Evolutionary conservation across 345 rosid genomes (phyloP).

Genomic region (Psidium guajava): DNA sequence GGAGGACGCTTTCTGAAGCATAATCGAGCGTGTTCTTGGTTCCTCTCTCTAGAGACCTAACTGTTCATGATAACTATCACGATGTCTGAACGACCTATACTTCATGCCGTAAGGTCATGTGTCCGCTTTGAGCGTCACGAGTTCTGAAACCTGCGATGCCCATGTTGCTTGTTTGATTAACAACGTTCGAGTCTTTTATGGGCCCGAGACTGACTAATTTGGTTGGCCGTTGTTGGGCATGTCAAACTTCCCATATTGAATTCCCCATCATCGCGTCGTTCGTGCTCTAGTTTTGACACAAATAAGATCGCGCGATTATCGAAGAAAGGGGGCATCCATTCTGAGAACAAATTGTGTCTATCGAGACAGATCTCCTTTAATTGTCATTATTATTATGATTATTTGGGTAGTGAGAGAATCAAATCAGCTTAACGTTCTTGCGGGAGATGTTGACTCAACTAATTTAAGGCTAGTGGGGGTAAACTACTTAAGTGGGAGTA

Average conservation of each 20-base stretch:
- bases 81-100: neutral
- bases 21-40: neutral
- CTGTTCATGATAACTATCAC: neutral
- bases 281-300: neutral
- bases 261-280: neutral
- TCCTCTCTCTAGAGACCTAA: neutral
- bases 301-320: neutral
- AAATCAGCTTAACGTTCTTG: neutral
- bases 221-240: neutral
- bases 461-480: neutral
- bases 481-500: neutral
- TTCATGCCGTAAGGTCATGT: neutral
- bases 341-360: neutral
- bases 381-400: neutral
- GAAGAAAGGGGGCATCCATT: neutral
- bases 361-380: neutral
- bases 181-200: neutral
- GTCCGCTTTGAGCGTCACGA: neutral
- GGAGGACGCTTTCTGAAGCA: neutral
- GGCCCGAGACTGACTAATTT: neutral
- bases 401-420: neutral
- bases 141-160: neutral
- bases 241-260: neutral
- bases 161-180: neutral
- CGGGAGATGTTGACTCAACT: neutral